These are phyloP conservation scores for Solanum medicagineum DNA, from an alignment of 257 asterid genomes.

Conservation along the genomic window DNA sequence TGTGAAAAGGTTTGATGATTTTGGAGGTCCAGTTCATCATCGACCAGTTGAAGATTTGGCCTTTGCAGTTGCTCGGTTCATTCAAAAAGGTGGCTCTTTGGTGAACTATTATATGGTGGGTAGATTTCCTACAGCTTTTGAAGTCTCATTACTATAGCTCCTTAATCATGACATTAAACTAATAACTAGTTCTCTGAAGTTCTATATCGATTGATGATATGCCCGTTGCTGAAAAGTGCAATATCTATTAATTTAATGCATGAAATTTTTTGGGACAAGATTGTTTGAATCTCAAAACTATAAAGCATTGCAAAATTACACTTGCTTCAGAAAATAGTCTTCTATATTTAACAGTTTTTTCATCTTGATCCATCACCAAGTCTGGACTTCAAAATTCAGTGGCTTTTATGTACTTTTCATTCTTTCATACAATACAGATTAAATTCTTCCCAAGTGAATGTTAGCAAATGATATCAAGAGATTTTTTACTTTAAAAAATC, in stretches of 20 bases:
- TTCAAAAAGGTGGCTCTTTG: constrained; percentile 96
- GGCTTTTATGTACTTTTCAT: background rate
- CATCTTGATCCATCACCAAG: background rate
- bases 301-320: background rate
- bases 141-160: background rate
- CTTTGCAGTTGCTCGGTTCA: constrained; percentile 79
- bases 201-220: background rate
- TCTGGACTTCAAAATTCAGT: background rate
- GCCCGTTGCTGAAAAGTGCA: background rate
- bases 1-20: constrained; percentile 68
- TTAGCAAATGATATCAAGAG: background rate
- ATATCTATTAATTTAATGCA: background rate
- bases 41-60: constrained; percentile 98
- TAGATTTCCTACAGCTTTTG: background rate
- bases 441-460: background rate
- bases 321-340: background rate
- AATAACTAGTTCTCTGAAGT: background rate
- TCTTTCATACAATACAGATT: background rate
- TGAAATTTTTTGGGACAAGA: background rate
- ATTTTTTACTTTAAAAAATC: background rate
- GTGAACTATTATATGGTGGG: constrained; percentile 86
- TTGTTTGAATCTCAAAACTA: background rate
- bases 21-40: constrained; percentile 75
- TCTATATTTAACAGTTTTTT: background rate
- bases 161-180: background rate